Conservation (phyloP, 495 filamentous ascomycete species). For the Trichoderma gamsii region DNA sequence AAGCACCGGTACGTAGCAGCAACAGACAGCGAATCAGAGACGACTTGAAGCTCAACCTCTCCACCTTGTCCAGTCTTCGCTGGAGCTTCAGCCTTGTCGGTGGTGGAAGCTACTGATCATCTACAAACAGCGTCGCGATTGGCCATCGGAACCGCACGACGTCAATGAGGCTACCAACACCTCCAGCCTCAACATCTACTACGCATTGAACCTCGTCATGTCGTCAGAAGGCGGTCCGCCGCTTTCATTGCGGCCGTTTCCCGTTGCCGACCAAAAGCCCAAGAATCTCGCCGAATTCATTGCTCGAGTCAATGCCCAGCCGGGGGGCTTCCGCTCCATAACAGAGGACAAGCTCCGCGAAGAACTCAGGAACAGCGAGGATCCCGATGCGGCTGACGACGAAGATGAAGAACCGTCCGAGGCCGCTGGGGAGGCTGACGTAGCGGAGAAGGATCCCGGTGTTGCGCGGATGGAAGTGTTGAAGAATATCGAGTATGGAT, state of each 20-base stretch:
- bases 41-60: not conserved
- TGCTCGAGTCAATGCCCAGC: slow-evolving; percentile 64
- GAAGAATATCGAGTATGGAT: slow-evolving; percentile 42
- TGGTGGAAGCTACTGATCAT: not conserved
- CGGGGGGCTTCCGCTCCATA: slow-evolving; percentile 66
- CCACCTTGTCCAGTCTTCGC: not conserved
- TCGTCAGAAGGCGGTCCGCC: slow-evolving; percentile 22
- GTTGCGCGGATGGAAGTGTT: slow-evolving; percentile 49
- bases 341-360: slow-evolving; percentile 55
- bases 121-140: not conserved
- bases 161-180: not conserved
- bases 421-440: slow-evolving; percentile 6
- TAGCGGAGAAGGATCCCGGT: slow-evolving; percentile 35
- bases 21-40: not conserved
- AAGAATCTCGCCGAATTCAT: slow-evolving; percentile 65
- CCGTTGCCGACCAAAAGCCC: slow-evolving; percentile 46
- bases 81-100: not conserved
- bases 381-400: slow-evolving; percentile 24
- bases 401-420: slow-evolving; percentile 30
- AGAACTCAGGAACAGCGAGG: slow-evolving; percentile 42
- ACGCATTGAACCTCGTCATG: not conserved
- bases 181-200: no score
- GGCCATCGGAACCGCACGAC: not conserved
- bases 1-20: not conserved
- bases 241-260: slow-evolving; percentile 60